Conservation (phyloP, 345 rosid genomes). For the Eucalyptus curtisii region DNA sequence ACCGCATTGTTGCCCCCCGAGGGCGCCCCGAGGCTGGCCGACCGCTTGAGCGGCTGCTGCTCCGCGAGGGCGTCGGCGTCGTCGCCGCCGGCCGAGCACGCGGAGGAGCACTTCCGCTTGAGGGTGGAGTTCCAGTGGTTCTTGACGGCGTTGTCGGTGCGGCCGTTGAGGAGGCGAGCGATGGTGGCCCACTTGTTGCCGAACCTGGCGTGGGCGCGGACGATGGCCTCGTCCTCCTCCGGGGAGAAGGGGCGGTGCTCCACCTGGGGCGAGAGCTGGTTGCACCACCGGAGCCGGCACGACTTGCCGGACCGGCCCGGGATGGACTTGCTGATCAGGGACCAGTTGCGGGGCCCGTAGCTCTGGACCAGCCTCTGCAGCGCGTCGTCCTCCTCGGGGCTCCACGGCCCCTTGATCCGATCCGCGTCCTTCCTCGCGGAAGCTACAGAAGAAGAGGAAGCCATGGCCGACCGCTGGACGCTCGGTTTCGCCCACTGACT, state of each 20-base stretch:
- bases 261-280: constrained; percentile 77
- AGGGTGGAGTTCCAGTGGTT: constrained; percentile 84
- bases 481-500: not conserved
- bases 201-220: constrained; percentile 55
- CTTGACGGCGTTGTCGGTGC: constrained; percentile 71
- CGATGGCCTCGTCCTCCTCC: constrained; percentile 53
- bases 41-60: constrained; percentile 47
- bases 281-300: constrained; percentile 75
- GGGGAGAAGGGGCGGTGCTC: constrained; percentile 64
- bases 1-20: constrained; percentile 13
- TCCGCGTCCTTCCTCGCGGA: constrained; percentile 30
- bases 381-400: constrained; percentile 72
- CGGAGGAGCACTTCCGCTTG: constrained; percentile 51
- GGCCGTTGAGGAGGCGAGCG: constrained; percentile 65
- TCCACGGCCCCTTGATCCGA: constrained; percentile 88
- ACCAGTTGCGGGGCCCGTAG: constrained; percentile 74
- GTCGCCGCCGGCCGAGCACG: constrained; percentile 11
- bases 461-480: not conserved
- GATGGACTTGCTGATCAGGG: constrained; percentile 67
- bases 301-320: constrained; percentile 84
- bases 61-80: not conserved
- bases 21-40: constrained; percentile 37
- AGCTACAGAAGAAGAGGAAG: not conserved
- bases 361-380: constrained; percentile 44
- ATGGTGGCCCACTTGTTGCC: constrained; percentile 88